Evolutionary conservation across 2,329 filamentous ascomycete genomes (phyloP).

Genomic region (Trichoderma pleuroti): DNA sequence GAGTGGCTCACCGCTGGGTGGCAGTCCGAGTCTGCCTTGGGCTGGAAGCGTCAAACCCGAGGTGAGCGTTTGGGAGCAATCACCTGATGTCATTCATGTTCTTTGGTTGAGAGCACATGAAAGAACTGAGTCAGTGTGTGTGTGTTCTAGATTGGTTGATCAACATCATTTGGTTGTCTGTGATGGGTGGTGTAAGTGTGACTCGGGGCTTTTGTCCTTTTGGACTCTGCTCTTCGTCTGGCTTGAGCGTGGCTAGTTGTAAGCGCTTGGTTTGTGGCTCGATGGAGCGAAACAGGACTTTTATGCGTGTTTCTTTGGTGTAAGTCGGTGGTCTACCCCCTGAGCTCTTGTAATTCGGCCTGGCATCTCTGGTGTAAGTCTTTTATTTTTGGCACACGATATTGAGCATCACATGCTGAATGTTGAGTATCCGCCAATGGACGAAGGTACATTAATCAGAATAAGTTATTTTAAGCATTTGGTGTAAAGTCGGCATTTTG

Average conservation of each 20-base stretch:
- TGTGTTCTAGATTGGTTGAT: not conserved
- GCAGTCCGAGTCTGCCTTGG: conserved; percentile 6
- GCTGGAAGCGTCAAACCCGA: not conserved
- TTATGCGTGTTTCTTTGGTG: not conserved
- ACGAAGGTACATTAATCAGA: not conserved
- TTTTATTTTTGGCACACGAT: too few relatives aligned
- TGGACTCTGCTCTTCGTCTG: not conserved
- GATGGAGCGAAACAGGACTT: not conserved
- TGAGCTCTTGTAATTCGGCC: not conserved
- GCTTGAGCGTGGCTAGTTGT: not conserved
- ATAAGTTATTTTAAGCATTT: not conserved
- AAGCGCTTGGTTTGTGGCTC: not conserved
- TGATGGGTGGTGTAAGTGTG: not conserved
- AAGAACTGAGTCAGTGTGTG: not conserved
- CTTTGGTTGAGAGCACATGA: not conserved
- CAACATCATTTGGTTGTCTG: not conserved
- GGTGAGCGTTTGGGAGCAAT: not conserved
- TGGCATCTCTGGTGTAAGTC: not conserved
- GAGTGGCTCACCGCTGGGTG: not conserved
- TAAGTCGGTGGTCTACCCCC: not conserved
- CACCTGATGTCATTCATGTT: not conserved
- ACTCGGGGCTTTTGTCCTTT: not conserved
- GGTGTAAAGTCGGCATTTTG: not conserved
- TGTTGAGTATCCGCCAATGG: not conserved
- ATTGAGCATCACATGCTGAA: not conserved